Conservation (phyloP, 352 stramenopile species). For the Globisporangium echinulatum region DNA sequence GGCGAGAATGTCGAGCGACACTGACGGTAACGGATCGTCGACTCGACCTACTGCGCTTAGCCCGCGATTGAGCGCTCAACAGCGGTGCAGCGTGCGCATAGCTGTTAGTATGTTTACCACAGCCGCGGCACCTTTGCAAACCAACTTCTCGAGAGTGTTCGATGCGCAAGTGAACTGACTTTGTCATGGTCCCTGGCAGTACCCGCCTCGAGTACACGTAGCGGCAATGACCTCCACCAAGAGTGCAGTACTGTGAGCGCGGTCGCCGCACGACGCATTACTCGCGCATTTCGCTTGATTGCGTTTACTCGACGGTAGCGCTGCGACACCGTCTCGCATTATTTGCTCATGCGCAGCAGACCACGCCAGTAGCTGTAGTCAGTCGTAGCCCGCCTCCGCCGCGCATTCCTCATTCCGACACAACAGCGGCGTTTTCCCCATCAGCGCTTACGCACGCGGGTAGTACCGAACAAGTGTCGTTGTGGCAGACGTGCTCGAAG, state of each 20-base stretch:
- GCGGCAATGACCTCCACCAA: neutral
- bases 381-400: neutral
- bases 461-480: neutral
- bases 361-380: neutral
- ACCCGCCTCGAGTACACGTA: neutral
- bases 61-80: no score
- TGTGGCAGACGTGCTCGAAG: neutral
- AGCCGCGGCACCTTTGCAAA: neutral
- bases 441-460: neutral
- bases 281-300: neutral
- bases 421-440: neutral
- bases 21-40: no score
- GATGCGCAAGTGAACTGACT: neutral
- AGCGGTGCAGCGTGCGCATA: no score
- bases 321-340: neutral
- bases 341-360: neutral
- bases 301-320: neutral
- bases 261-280: neutral
- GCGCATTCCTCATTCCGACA: neutral
- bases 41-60: no score
- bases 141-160: neutral
- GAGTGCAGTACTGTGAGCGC: neutral
- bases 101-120: neutral
- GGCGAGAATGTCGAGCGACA: no score
- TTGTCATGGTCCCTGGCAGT: neutral